Evolutionary conservation across 257 asterid species (phyloP).

Genomic region (Solanum infundibuliforme): DNA sequence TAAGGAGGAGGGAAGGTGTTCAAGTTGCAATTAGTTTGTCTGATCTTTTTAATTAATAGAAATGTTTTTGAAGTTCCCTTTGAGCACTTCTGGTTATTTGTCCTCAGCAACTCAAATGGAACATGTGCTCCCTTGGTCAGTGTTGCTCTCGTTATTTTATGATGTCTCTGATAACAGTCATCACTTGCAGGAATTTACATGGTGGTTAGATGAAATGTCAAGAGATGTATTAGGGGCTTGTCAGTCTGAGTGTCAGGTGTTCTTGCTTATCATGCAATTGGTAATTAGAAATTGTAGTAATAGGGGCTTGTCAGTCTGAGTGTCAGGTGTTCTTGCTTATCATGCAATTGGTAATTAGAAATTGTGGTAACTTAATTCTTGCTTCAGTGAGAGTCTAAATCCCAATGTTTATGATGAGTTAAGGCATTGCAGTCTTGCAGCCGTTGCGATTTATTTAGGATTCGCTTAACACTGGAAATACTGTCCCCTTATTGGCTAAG

Average conservation of each 20-base stretch:
- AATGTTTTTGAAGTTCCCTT: neutral
- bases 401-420: neutral
- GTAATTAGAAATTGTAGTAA: too few species aligned
- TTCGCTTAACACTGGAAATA: neutral
- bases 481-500: too few species aligned
- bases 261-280: too few species aligned
- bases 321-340: too few species aligned
- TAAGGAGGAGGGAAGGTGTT: neutral
- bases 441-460: neutral
- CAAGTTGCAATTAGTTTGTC: neutral
- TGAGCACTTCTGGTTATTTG: too few species aligned
- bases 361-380: neutral
- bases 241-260: too few species aligned
- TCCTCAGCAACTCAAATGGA: too few species aligned
- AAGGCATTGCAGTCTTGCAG: too few species aligned
- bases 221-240: too few species aligned
- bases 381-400: neutral
- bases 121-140: neutral
- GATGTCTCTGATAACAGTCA: neutral
- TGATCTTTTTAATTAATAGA: neutral
- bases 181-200: too few species aligned
- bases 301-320: too few species aligned
- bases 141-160: neutral
- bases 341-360: neutral
- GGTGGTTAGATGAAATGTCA: too few species aligned